Conservation (phyloP, 1,284 basidiomycete genomes). For the Ganoderma lingzhi region DNA sequence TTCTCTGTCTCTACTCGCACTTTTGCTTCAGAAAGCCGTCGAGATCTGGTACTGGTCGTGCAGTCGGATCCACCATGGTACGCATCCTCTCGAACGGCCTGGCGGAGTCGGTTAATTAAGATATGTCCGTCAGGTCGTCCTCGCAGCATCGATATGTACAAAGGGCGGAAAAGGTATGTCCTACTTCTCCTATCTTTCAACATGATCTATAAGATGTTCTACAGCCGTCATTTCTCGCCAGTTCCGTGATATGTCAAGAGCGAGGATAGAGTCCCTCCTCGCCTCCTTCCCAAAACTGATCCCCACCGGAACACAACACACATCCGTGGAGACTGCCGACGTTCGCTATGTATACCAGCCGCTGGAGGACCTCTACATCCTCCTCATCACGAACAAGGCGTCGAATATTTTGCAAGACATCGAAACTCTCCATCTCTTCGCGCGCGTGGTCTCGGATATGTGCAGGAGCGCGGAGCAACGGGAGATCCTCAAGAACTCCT, state of each 20-base stretch:
- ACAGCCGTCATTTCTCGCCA: conserved; percentile 96
- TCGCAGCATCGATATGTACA: conserved; percentile 94
- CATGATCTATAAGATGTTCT: not conserved
- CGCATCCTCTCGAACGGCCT: conserved; percentile 5
- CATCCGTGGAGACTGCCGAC: conserved; percentile 91
- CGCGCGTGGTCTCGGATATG: conserved; percentile 93
- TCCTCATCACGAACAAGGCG: conserved; percentile 98
- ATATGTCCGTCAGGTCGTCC: conserved; percentile 71
- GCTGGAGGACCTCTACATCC: conserved; percentile 96
- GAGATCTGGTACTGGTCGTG: not conserved
- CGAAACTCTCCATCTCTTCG: conserved; percentile 93
- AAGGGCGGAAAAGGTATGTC: conserved; percentile 87
- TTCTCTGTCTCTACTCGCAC: not conserved
- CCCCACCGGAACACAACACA: conserved; percentile 97
- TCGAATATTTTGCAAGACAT: conserved; percentile 99
- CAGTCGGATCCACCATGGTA: conserved; percentile 24
- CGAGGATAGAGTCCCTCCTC: conserved; percentile 94
- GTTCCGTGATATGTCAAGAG: conserved; percentile 93
- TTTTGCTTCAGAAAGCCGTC: not conserved
- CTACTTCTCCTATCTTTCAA: not conserved
- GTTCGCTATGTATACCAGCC: conserved; percentile 99
- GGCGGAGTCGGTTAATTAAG: not conserved
- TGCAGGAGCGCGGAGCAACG: conserved; percentile 89
- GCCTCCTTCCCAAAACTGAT: conserved; percentile 99
- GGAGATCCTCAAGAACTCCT: conserved; percentile 92